These are phyloP conservation scores for Cladophialophora immunda DNA, from an alignment of 2,329 filamentous ascomycete species.

Conservation along the genomic window DNA sequence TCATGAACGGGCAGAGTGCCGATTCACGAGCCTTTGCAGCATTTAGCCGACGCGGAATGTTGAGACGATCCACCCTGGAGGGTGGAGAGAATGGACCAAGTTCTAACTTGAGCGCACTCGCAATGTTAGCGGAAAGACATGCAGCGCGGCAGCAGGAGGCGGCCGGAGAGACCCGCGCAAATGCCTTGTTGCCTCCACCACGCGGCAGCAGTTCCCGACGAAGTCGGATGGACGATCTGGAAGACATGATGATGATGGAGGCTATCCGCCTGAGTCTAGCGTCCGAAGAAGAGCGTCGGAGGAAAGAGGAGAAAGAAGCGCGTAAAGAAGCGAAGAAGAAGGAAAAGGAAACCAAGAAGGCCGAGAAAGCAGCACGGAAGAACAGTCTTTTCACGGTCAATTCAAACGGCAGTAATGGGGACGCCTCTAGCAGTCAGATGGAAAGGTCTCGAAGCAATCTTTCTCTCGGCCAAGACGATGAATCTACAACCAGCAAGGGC, in stretches of 20 bases:
- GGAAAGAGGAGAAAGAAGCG: constrained; percentile 80
- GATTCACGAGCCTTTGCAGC: constrained; percentile 64
- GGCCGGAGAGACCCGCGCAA: constrained; percentile 46
- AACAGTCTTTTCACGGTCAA: constrained; percentile 59
- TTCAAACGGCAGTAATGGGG: constrained; percentile 69
- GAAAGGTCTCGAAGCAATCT: constrained; percentile 49
- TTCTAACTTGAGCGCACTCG: constrained; percentile 52
- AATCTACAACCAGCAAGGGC: constrained; percentile 64
- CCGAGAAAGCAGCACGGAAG: constrained; percentile 73
- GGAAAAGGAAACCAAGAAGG: constrained; percentile 84
- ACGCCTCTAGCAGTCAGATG: constrained; percentile 52
- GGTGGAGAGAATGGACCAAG: constrained; percentile 47
- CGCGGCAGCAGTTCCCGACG: constrained; percentile 64
- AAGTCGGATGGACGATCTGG: constrained; percentile 81
- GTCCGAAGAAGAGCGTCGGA: constrained; percentile 90
- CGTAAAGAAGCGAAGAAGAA: constrained; percentile 84
- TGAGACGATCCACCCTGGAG: constrained; percentile 51
- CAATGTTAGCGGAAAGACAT: constrained; percentile 57
- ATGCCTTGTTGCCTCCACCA: constrained; percentile 48
- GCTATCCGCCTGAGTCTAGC: constrained; percentile 91
- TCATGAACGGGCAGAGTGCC: constrained; percentile 64
- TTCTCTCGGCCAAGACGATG: constrained; percentile 49
- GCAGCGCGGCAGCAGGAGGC: constrained; percentile 46
- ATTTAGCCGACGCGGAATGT: constrained; percentile 65
- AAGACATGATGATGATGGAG: constrained; percentile 99